Evolutionary conservation across 2,329 filamentous ascomycete genomes (phyloP).

Genomic region (Aspergillus jensenii): DNA sequence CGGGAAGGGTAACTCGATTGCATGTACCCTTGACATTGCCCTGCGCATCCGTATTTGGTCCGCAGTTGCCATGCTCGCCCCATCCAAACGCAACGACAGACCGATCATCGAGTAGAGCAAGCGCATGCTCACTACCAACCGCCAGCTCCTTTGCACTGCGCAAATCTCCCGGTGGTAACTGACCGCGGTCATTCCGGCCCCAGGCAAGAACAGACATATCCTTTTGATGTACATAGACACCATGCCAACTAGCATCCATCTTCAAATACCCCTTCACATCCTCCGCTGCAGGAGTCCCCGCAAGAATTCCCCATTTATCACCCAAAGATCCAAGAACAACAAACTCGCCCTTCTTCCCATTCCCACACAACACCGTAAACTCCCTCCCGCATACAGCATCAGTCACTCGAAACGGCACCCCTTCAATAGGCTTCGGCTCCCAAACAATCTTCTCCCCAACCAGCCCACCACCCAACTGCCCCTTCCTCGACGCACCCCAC

Average conservation of each 20-base stretch:
- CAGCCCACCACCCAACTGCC: slow-evolving; percentile 68
- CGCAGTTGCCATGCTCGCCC: slow-evolving; percentile 98
- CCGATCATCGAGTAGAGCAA: slow-evolving; percentile 66
- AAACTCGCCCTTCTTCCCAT: slow-evolving; percentile 58
- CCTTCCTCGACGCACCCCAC: slow-evolving; percentile 86
- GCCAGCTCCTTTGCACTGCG: slow-evolving; percentile 65
- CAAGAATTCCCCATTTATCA: slow-evolving; percentile 68
- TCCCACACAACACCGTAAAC: slow-evolving; percentile 71
- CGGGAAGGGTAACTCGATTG: slow-evolving; percentile 64
- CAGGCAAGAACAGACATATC: slow-evolving; percentile 67
- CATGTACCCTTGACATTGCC: slow-evolving; percentile 69
- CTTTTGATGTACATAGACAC: slow-evolving; percentile 67
- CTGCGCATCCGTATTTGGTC: slow-evolving; percentile 59
- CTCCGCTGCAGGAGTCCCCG: slow-evolving; percentile 50
- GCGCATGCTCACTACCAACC: slow-evolving; percentile 85
- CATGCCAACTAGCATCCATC: slow-evolving; percentile 79
- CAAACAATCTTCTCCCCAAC: slow-evolving; percentile 51
- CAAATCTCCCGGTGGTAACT: slow-evolving; percentile 66
- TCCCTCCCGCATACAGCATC: slow-evolving; percentile 78
- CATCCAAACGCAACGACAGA: slow-evolving; percentile 87
- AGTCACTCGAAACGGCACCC: slow-evolving; percentile 60
- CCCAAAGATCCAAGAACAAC: slow-evolving; percentile 64
- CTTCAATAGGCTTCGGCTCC: slow-evolving; percentile 61
- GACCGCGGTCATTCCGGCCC: slow-evolving; percentile 84
- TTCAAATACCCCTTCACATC: slow-evolving; percentile 57